Evolutionary conservation across 495 filamentous ascomycete genomes (phyloP).

Genomic region (Rhizodiscina lignyota): DNA sequence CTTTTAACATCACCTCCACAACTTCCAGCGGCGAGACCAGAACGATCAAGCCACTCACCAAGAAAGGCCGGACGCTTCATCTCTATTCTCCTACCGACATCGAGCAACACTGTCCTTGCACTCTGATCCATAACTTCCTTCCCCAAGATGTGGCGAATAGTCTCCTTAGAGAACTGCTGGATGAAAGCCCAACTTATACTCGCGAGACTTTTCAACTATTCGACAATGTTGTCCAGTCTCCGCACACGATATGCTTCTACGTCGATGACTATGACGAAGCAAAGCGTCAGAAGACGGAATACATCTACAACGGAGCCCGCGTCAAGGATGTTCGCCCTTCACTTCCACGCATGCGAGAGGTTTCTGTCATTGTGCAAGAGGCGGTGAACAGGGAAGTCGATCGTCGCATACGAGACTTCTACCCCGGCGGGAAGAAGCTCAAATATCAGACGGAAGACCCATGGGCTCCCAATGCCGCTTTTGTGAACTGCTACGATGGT

Average conservation of each 20-base stretch:
- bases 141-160: slow-evolving; percentile 49
- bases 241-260: slow-evolving; percentile 69
- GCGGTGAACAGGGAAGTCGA: slow-evolving; percentile 61
- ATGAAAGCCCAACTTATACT: slow-evolving; percentile 58
- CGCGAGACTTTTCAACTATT: slow-evolving; percentile 70
- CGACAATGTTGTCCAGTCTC: slow-evolving; percentile 62
- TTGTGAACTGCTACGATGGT: slow-evolving; percentile 86
- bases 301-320: slow-evolving; percentile 65
- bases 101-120: slow-evolving; percentile 66
- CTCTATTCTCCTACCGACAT: slow-evolving; percentile 68
- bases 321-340: slow-evolving; percentile 58
- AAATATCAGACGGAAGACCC: slow-evolving; percentile 52
- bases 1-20: slow-evolving; percentile 4
- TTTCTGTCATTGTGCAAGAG: slow-evolving; percentile 47
- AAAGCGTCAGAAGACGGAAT: slow-evolving; percentile 52
- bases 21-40: neutral
- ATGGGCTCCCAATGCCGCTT: slow-evolving; percentile 78
- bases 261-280: slow-evolving; percentile 48
- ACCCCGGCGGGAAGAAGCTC: slow-evolving; percentile 53
- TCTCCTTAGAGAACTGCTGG: slow-evolving; percentile 58
- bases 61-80: slow-evolving; percentile 68
- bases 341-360: slow-evolving; percentile 49
- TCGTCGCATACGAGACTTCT: slow-evolving; percentile 41
- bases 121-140: slow-evolving; percentile 82
- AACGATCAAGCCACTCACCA: slow-evolving; percentile 33